Base-by-base conservation (phyloP, 352 stramenopile species). In the Aphanomyces euteiches region DNA sequence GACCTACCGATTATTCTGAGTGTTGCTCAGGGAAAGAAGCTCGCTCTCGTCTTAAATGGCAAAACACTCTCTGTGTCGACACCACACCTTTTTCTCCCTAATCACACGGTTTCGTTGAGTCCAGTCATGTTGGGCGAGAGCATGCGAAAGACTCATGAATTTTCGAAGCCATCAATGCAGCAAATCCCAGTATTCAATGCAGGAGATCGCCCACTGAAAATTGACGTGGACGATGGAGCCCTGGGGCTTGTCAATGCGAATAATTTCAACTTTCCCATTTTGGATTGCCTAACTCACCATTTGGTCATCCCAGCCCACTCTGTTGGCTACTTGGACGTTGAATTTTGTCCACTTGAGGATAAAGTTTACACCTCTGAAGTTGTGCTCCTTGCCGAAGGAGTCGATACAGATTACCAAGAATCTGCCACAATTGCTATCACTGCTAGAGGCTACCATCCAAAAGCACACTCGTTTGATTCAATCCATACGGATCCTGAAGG, bases 21-120 rank as follows among this genome's bases (percentile, higher is more conserved):
- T 65, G 84, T 98, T 4, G 81, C 87, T 47, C 90, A 98, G 60
- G 93, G 93, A 36, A 98, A 97, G 65, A 85, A 93, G 56, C 73
- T 97, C 17, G 80, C 90, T 66, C 70, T 98, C 1, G 78, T 93
- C 34, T 73, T 98, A 8, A 78, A 92, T 56, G 93, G 93, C 4
- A 78, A 75, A 6, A 98, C 92, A 17, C 79, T 98, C 3, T 69
- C 67, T 4, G 73, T 72, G 47, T 74, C 75, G 43, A 77, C 92
- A 37, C 84, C 86, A 7, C 89, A 90, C 56, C 61, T 95, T 0
- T 92, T 95, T 59, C 59, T 92, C 1, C 79, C 88, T 0, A 74
- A 75, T 6, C 76, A 79, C 41, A 68, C 87, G 12, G 88, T 89
- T 13, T 47, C 78, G 38, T 78, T 95, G 7, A 88, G 83, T 5